Base-by-base conservation (phyloP, 1,284 basidiomycete genomes). In the Fomitiporia mediterranea region DNA sequence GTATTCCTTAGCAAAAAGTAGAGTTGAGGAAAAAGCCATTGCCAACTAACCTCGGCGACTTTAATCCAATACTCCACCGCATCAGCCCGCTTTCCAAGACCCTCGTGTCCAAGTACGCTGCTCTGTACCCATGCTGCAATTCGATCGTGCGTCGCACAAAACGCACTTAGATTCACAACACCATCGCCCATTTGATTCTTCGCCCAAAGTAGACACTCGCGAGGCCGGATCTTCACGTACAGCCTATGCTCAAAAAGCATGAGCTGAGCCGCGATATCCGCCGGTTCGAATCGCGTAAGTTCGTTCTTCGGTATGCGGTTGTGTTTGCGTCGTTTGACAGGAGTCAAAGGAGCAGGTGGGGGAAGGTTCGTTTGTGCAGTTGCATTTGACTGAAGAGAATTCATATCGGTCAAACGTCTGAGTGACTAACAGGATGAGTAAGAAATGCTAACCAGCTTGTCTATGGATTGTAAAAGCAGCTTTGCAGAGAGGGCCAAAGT, bases 41-140 rank as follows among this genome's bases (percentile, higher is more conserved):
- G 37, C 21, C 30, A 23, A 66, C 79, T 61, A 59, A 87, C 87
- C 78, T 89, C 85, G 8, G 86, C 83, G 32, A 88, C 81, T 63
- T 81, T 84, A 61, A 89, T 83, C 86, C 86, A 89, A 65, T 82
- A 79, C 57, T 86, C 83, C 34, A 88, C 70, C n/a, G 75, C 77
- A 52, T 81, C 76, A 4, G 82, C 77, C 42, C 85, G 73, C 63
- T 75, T 80, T 11, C 72, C 72, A 52, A 82, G 66, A 2, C 69
- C 70, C 8, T 82, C 78, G 51, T 74, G 70, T 51, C 68, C 74
- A 34, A 89, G 66, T 34, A 87, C 75, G 62, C 78, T 84, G 30
- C 68, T 69, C 65, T 84, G 85, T 17, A 89, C 84, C 84, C 84
- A 89, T 17, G 72, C 68, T 21, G 75, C 77, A 27, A 90, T 67